Percentiles rank a stretch among this genome's conserved stretches.
phyloP scores from a whole-genome alignment of 139 green algal species.

The Monoraphidium neglectum region DNA sequence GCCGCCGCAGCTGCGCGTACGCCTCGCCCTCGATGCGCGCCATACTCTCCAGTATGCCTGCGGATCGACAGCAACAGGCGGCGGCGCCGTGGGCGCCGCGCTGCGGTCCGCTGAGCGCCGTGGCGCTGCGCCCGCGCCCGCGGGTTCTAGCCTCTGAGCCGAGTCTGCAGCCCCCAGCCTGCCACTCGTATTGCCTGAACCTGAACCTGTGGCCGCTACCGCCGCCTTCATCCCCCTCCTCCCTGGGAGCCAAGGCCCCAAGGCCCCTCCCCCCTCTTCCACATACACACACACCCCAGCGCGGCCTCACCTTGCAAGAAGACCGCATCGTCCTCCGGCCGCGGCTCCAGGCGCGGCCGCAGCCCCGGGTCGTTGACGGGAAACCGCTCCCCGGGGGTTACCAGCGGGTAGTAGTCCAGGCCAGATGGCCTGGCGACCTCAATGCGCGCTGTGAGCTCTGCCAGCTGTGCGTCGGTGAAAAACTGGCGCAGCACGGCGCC shows the following conservation, averaged over 20 bases:
- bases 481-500: slow-evolving; percentile 82
- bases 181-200: too few relatives aligned
- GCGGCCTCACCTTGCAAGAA: slow-evolving; percentile 71
- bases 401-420: slow-evolving; percentile 91
- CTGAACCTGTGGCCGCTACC: too few relatives aligned
- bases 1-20: slow-evolving; percentile 62
- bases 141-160: too few relatives aligned
- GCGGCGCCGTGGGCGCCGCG: too few relatives aligned
- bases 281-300: too few relatives aligned
- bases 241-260: too few relatives aligned
- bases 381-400: slow-evolving; percentile 83
- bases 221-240: too few relatives aligned
- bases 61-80: too few relatives aligned
- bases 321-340: slow-evolving; percentile 64
- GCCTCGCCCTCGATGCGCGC: slow-evolving; percentile 75
- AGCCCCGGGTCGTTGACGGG: slow-evolving; percentile 80
- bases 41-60: slow-evolving; percentile 87
- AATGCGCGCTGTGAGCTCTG: slow-evolving; percentile 65
- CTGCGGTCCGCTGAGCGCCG: too few relatives aligned
- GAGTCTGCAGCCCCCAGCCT: too few relatives aligned
- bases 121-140: too few relatives aligned
- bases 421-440: slow-evolving; percentile 46
- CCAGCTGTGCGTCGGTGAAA: slow-evolving; percentile 80
- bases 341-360: slow-evolving; percentile 61
- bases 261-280: too few relatives aligned